Evolutionary conservation across 2,329 filamentous ascomycete genomes (phyloP).

Genomic region (Moelleriella libera): DNA sequence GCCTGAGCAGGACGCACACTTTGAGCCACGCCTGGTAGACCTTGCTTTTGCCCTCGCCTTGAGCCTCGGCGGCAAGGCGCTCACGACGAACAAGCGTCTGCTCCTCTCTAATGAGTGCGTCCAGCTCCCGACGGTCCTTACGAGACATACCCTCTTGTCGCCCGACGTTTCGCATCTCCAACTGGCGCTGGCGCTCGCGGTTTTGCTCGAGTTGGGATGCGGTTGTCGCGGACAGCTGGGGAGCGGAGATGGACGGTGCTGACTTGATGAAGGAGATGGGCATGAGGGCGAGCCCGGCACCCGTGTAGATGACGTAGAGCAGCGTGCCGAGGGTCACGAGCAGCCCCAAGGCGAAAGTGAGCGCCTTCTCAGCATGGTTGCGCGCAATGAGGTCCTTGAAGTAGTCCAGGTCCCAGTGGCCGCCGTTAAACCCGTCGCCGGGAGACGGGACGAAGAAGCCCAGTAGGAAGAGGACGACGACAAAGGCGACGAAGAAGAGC

Average conservation of each 20-base stretch:
- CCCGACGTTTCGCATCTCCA: slow-evolving; percentile 73
- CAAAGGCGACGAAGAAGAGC: slow-evolving; percentile 64
- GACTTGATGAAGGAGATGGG: slow-evolving; percentile 88
- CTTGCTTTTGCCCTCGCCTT: slow-evolving; percentile 61
- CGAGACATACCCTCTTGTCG: slow-evolving; percentile 60
- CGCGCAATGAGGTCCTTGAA: slow-evolving; percentile 67
- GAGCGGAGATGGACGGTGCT: slow-evolving; percentile 71
- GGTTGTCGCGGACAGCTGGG: slow-evolving; percentile 63
- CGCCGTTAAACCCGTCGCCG: slow-evolving; percentile 44
- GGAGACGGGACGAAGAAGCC: slow-evolving; percentile 88
- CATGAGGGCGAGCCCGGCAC: slow-evolving; percentile 73
- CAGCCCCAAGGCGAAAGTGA: slow-evolving; percentile 83
- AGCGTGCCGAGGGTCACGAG: slow-evolving; percentile 76
- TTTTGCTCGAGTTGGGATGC: slow-evolving; percentile 74
- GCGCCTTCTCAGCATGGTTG: slow-evolving; percentile 81
- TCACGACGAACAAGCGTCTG: slow-evolving; percentile 82
- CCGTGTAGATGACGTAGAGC: slow-evolving; percentile 80
- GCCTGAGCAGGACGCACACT: slow-evolving; percentile 67
- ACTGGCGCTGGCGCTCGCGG: slow-evolving; percentile 78
- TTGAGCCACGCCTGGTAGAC: slow-evolving; percentile 68
- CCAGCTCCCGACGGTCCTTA: slow-evolving; percentile 80
- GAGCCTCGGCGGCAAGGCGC: slow-evolving; percentile 69
- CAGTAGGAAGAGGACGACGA: slow-evolving; percentile 73
- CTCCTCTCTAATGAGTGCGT: slow-evolving; percentile 77
- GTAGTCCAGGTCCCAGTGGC: slow-evolving; percentile 71